These are phyloP conservation scores for Xerophyta viscosa DNA, from an alignment of 106 monocot genomes.

Conservation along the genomic window DNA sequence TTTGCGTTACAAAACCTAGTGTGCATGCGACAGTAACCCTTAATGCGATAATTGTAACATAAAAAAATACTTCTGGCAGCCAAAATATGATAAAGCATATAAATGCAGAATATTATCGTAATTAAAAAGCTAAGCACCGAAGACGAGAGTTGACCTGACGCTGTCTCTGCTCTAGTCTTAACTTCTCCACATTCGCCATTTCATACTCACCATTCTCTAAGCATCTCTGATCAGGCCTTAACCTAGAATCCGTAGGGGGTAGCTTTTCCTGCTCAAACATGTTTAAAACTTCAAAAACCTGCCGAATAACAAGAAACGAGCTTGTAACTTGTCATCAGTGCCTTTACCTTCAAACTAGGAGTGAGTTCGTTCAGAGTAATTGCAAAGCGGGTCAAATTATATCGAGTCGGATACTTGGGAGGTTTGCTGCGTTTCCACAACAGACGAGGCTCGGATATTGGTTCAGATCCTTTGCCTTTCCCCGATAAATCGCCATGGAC, in stretches of 20 bases:
- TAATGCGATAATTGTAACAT: too few species aligned
- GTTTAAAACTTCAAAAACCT: slow-evolving; percentile 7
- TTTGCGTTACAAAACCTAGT: too few species aligned
- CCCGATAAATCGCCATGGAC: slow-evolving; percentile 24
- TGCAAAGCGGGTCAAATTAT: slow-evolving; percentile 59
- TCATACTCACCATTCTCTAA: slow-evolving; percentile 66
- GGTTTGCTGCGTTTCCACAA: slow-evolving; percentile 53
- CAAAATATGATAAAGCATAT: too few species aligned
- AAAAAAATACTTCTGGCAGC: too few species aligned
- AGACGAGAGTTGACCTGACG: slow-evolving; percentile 35
- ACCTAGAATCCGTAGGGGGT: slow-evolving; percentile 84
- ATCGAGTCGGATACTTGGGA: slow-evolving; percentile 38
- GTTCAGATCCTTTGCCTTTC: slow-evolving; percentile 11
- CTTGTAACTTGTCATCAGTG: not conserved
- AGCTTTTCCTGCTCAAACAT: slow-evolving; percentile 59
- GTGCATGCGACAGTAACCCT: too few species aligned
- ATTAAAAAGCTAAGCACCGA: too few species aligned
- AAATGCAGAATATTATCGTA: too few species aligned
- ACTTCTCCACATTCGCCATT: slow-evolving; percentile 53
- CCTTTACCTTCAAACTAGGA: slow-evolving; percentile 36
- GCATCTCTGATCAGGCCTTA: slow-evolving; percentile 67
- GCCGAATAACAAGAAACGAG: not conserved
- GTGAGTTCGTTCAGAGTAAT: slow-evolving; percentile 57
- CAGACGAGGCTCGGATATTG: slow-evolving; percentile 10
- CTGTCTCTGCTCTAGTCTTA: slow-evolving; percentile 46